Evolutionary conservation across 2,329 filamentous ascomycete species (phyloP), one percentile per base, ranked within the genome.

Genomic region (Westerdykella ornata): DNA sequence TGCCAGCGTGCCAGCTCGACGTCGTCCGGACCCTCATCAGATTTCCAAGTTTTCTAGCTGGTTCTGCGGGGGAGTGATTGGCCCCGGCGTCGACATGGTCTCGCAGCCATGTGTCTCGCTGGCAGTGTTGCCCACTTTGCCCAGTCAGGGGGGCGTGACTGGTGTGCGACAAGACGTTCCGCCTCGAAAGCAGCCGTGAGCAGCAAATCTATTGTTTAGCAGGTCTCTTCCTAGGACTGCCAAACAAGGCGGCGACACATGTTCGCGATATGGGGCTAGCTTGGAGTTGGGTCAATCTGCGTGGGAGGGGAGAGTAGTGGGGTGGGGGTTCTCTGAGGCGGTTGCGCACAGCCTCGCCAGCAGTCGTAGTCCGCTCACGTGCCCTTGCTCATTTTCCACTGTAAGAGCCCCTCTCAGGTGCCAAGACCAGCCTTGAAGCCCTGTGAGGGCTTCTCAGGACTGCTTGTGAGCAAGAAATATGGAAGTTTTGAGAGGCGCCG

Each of bases 31-130:
- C n/a, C n/a, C n/a, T n/a, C n/a, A n/a, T 26, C 4, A 26, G 22
- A 22, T 26, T 26, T 46, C 48, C 54, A 54, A 49, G 55, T 51
- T 56, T 61, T 63, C 58, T 58, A 60, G 57, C 53, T 52, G 51
- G 51, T 62, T 63, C 58, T 47, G 58, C 37, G 43, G 34, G 5
- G 42, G 40, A 38, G 39, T 59, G 59, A 60, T 61, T 62, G 59
- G 61, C 48, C 42, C 22, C 22, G 37, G 41, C 37, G 43, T 30
- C 13, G 41, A 40, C 43, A 42, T 41, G 43, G 43, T 43, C 44
- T 38, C 20, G 39, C 45, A 49, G 49, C 46, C 44, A 42, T 38
- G 44, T 26, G 17, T 43, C 38, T 47, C 22, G 12, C 22, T 26
- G 22, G 22, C 22, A 26, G 22, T 11, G 22, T 26, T 26, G 22